phyloP scores from a whole-genome alignment of 345 rosid species.

The Ceriops decandra region DNA sequence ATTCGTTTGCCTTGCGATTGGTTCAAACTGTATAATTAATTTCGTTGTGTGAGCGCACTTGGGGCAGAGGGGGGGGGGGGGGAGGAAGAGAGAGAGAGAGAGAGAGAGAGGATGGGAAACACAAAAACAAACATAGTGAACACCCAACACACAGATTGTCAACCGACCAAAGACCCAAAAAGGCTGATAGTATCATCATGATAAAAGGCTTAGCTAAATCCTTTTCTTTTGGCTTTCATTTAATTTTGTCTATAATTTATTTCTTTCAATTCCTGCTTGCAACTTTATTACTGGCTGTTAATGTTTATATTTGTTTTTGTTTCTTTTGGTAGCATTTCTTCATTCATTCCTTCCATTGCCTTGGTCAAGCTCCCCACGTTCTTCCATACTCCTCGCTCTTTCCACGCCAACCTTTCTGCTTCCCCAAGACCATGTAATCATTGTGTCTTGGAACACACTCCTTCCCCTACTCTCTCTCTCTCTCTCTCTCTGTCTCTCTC shows the following conservation, averaged over 20 bases:
- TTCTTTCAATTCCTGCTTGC: no score
- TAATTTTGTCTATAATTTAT: no score
- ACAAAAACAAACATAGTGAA: slow-evolving; percentile 45
- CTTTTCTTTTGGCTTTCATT: no score
- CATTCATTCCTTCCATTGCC: slow-evolving; percentile 29
- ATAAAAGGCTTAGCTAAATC: slow-evolving; percentile 35
- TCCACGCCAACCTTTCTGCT: slow-evolving; percentile 75
- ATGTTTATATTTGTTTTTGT: no score
- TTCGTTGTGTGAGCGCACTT: slow-evolving; percentile 31
- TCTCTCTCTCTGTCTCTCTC: slow-evolving; percentile 41
- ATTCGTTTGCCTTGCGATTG: slow-evolving; percentile 30
- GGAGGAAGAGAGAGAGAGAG: no score
- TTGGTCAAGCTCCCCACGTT: slow-evolving; percentile 73
- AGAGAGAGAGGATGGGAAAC: slow-evolving; percentile 38
- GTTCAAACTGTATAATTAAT: slow-evolving; percentile 46
- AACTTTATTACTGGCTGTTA: no score
- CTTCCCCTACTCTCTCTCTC: slow-evolving; percentile 52
- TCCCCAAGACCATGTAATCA: slow-evolving; percentile 80
- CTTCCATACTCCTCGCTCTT: slow-evolving; percentile 56
- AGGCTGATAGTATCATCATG: slow-evolving; percentile 69
- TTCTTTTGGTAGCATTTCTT: slow-evolving; percentile 38
- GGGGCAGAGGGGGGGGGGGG: background rate
- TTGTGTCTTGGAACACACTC: slow-evolving; percentile 88
- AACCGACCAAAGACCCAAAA: slow-evolving; percentile 82
- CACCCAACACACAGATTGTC: slow-evolving; percentile 82